phyloP scores from a whole-genome alignment of 257 asterid species.

The Linaria vulgaris region DNA sequence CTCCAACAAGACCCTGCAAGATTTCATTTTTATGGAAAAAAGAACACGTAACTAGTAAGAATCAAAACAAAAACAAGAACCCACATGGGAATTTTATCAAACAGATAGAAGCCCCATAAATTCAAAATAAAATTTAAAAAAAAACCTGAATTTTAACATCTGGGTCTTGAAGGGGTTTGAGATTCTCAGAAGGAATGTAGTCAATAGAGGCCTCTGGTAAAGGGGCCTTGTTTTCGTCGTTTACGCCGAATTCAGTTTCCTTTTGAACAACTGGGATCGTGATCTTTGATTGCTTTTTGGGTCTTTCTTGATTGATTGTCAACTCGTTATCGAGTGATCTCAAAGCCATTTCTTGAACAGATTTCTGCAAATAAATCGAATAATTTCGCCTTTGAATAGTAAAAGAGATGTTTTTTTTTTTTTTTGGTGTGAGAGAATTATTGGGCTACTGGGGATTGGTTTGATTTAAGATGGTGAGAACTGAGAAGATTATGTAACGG shows the following conservation, averaged over 20 bases:
- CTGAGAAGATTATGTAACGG: slow-evolving; percentile 56
- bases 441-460: slow-evolving; percentile 27
- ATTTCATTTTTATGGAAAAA: too few species aligned
- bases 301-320: slow-evolving; percentile 61
- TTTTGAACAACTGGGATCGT: slow-evolving; percentile 35
- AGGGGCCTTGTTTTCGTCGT: slow-evolving; percentile 73
- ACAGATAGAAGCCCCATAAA: background rate
- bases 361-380: background rate
- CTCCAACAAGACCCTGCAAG: slow-evolving; percentile 72
- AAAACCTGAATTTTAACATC: slow-evolving; percentile 60
- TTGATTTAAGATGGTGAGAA: slow-evolving; percentile 22
- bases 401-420: slow-evolving; percentile 8
- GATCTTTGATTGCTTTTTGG: slow-evolving; percentile 71
- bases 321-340: slow-evolving; percentile 78
- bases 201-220: slow-evolving; percentile 71
- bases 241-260: slow-evolving; percentile 45
- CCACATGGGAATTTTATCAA: background rate
- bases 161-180: slow-evolving; percentile 59
- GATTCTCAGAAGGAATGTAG: slow-evolving; percentile 65
- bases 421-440: background rate
- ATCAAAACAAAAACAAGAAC: background rate
- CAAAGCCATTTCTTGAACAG: slow-evolving; percentile 61
- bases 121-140: background rate
- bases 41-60: background rate
- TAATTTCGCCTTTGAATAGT: slow-evolving; percentile 7